Evolutionary conservation across 2,329 filamentous ascomycete genomes (phyloP), one percentile per base, ranked within the genome.

Genomic region (Aspergillus sp.): DNA sequence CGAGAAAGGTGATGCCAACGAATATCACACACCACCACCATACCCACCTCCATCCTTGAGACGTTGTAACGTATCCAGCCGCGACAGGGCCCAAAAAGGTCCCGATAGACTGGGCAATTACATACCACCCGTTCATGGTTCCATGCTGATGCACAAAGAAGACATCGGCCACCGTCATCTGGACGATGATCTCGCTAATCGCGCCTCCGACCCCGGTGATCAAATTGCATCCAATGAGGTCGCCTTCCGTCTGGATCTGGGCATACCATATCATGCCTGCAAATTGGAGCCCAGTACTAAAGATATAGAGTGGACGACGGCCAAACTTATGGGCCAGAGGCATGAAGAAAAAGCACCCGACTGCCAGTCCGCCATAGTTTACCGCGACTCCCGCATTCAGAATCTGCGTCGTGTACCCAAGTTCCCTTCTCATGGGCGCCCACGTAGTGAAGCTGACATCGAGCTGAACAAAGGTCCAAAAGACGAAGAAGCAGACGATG

Each of bases 271-370:
- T 22, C 19, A 10, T 10, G 6, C 6, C 19, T 5, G 19, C 19
- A 5, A 22, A 10, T 22, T 22, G 19, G 8, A 30, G 7, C 3
- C 13, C 28, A 4, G 17, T n/a, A n/a, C 15, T 30, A 5, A 12
- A 10, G 2, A 16, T 16, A 12, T 42, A 44, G 3, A 41, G 29
- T 0, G 32, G 25, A 3, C 39, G 39, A 2, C 40, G 30, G 3
- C 42, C 42, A 6, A 38, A 30, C n/a, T 38, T 27, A 16, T 34
- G 32, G 3, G 39, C 39, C 6, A 32, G 26, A 3, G 41, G 41
- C n/a, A 39, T 36, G 24, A 44, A 34, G 20, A 44, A 29, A 11
- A 42, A 24, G 11, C 34, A 42, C 8, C 41, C 36, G 5, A 40
- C 12, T 1, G 34, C 33, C 1, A 44, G 24, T 5, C 39, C 41